phyloP scores from a whole-genome alignment of 352 stramenopile species.

The Pythium dissotocum region DNA sequence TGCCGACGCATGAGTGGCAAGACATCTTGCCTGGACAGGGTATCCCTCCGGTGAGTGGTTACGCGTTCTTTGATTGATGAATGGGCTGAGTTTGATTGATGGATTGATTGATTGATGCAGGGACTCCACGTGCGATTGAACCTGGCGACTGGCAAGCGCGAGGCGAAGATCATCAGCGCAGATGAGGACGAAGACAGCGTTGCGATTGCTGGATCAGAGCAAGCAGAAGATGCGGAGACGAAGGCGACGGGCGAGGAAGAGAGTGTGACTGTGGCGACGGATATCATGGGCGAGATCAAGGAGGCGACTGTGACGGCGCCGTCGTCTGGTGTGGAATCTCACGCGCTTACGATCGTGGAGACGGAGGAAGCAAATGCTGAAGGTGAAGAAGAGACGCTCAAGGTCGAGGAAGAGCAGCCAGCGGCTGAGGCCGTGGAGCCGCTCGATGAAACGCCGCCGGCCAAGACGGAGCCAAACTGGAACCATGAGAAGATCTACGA shows the following conservation, averaged over 20 bases:
- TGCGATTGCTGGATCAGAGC: conserved; percentile 25
- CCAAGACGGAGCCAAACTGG: conserved; percentile 57
- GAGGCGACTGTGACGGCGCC: conserved; percentile 6
- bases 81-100: conserved; percentile 10
- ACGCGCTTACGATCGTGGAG: conserved; percentile 26
- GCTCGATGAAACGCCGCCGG: conserved; percentile 33
- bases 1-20: conserved; percentile 67
- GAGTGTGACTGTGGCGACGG: conserved; percentile 58
- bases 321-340: neutral
- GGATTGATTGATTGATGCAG: conserved; percentile 32
- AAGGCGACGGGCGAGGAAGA: conserved; percentile 35
- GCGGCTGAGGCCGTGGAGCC: neutral
- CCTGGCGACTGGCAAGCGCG: conserved; percentile 75
- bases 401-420: neutral
- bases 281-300: conserved; percentile 53
- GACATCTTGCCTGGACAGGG: conserved; percentile 63
- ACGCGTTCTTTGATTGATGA: neutral
- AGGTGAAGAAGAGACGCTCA: conserved; percentile 19
- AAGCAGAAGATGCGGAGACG: conserved; percentile 35
- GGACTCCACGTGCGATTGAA: conserved; percentile 86
- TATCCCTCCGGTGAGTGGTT: conserved; percentile 50
- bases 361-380: conserved; percentile 24
- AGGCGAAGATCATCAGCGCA: conserved; percentile 75
- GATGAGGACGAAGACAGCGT: conserved; percentile 36
- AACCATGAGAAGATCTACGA: conserved; percentile 90